Base-by-base conservation (phyloP, 768 basidiomycete species). In the Boletus rubescentipes region DNA sequence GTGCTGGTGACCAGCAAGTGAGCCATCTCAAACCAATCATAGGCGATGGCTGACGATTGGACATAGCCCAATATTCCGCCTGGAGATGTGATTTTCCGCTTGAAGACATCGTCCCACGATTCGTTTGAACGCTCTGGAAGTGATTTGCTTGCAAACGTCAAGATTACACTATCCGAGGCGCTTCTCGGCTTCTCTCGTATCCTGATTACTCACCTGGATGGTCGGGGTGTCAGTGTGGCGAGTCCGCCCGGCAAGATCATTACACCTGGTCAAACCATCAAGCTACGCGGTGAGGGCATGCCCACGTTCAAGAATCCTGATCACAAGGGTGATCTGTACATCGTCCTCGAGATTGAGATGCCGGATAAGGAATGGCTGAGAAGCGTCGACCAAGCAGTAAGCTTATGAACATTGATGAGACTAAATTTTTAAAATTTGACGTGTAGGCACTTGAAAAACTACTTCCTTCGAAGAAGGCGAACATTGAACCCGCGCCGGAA, bases 151-250 rank as follows among this genome's bases (percentile, higher is more conserved):
- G 85, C 91, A 3, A 84, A 81, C 31, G 83, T 93, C 52, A 85
- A 85, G 42, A 87, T 99, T 52, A 95, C 93, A 1, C 77, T 98
- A 29, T 95, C 94, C 10, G 96, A 99, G 72, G 91, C 94, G 4
- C 80, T 98, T 10, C 80, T 97, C 49, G 96, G 96, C n/a, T 95
- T 99, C 74, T 90, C 87, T 43, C 84, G 96, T 26, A 87, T 98
- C 57, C 73, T 97, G 21, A 75, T 99, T 53, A 90, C 87, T 8
- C 96, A 99, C 68, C 78, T 99, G 30, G 96, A 99, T 65, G 94
- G 94, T 10, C 84, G 93, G 14, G 93, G 93, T n/a, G 79, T 98
- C 47, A 84, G 83, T 35, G 82, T 97, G 12, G 73, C 83, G 0
- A 87, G 83, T 59, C 90, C 90, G 5, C 77, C 82, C 1, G 84